A percentile compares a stretch with the other conserved stretches of the same genome.
Evolutionary conservation across 2,329 filamentous ascomycete species (phyloP).

Genomic region (Biscogniauxia sp.): DNA sequence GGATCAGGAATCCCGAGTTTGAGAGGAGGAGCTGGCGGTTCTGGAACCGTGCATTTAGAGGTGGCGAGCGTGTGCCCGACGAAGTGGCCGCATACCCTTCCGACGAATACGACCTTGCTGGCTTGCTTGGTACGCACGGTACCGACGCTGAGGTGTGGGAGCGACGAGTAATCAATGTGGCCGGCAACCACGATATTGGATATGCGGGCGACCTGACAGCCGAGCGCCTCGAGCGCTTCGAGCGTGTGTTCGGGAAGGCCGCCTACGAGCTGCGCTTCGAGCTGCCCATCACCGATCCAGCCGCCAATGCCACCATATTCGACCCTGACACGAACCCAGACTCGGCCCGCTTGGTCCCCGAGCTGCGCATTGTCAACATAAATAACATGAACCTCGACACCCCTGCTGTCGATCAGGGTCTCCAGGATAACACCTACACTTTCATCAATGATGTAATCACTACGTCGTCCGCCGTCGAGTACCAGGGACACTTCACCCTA

Average conservation of each 20-base stretch:
- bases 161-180: constrained; percentile 81
- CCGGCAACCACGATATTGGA: constrained; percentile 93
- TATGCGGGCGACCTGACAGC: constrained; percentile 87
- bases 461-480: constrained; percentile 59
- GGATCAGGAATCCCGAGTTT: constrained; percentile 87
- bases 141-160: constrained; percentile 61
- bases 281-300: constrained; percentile 46
- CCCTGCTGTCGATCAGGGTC: constrained; percentile 62
- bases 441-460: constrained; percentile 72
- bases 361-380: constrained; percentile 78
- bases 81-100: constrained; percentile 49
- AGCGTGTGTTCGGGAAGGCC: constrained; percentile 77
- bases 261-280: constrained; percentile 86
- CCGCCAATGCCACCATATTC: constrained; percentile 40
- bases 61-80: constrained; percentile 61
- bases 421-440: constrained; percentile 74
- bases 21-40: constrained; percentile 67
- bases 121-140: constrained; percentile 45
- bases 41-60: constrained; percentile 78
- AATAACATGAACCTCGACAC: constrained; percentile 95
- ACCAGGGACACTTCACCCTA: constrained; percentile 69
- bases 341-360: constrained; percentile 54
- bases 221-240: constrained; percentile 76
- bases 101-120: constrained; percentile 49
- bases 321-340: constrained; percentile 42